A percentile compares a stretch with the other conserved stretches of the same genome.
Conservation (phyloP, 106 monocot genomes). For the Dioscorea alata region DNA sequence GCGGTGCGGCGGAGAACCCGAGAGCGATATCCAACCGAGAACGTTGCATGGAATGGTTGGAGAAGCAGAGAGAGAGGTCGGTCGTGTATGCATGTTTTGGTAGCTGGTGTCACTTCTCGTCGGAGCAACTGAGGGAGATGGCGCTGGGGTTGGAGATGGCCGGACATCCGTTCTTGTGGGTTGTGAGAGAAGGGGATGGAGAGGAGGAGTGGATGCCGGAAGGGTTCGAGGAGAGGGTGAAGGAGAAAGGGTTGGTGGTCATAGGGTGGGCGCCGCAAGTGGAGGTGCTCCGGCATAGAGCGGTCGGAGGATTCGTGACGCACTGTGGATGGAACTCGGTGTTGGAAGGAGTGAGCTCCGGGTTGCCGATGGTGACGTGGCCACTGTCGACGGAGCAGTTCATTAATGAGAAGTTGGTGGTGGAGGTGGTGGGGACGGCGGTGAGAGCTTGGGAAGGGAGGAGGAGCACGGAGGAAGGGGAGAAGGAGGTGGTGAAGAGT, state of each 20-base stretch:
- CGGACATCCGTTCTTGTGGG: slow-evolving; percentile 13
- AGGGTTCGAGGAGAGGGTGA: slow-evolving; percentile 9
- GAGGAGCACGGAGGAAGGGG: not conserved
- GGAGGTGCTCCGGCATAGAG: slow-evolving; percentile 3
- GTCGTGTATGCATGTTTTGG: slow-evolving; percentile 12
- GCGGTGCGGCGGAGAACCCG: not conserved
- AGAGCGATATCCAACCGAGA: not conserved
- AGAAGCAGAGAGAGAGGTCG: not conserved
- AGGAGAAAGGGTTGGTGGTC: slow-evolving; percentile 1
- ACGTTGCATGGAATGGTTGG: not conserved
- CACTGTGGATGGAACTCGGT: slow-evolving; percentile 33
- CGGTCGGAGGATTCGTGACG: slow-evolving; percentile 18
- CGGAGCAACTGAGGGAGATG: slow-evolving; percentile 9
- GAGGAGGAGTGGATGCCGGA: slow-evolving; percentile 8
- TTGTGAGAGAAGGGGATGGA: slow-evolving; percentile 8
- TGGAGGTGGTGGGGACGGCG: slow-evolving; percentile 1
- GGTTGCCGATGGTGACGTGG: slow-evolving; percentile 15
- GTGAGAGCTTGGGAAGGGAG: not conserved
- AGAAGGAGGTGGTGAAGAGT: not conserved
- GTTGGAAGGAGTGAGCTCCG: slow-evolving; percentile 16
- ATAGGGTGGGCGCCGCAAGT: slow-evolving; percentile 18
- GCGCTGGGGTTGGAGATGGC: slow-evolving; percentile 4
- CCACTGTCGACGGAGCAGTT: slow-evolving; percentile 14
- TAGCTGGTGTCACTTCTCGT: slow-evolving; percentile 11
- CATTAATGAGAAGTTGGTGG: slow-evolving; percentile 13